Evolutionary conservation across 73 alveolate species (phyloP), one percentile per base, ranked within the genome.

Genomic region (Symbiodinium pilosum): DNA sequence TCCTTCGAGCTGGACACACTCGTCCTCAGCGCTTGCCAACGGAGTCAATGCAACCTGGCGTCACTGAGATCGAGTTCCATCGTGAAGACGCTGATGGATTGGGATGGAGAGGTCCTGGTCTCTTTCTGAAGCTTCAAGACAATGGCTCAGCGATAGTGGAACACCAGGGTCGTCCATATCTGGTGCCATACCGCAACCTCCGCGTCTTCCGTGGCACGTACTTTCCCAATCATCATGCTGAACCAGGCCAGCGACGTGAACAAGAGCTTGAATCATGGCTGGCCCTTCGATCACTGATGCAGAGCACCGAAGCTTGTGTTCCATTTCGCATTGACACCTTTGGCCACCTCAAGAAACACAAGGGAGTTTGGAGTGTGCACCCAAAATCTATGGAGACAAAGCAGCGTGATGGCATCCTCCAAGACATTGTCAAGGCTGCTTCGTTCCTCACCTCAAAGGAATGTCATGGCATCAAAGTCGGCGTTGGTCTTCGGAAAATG

Each of bases 21-120:
- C 59, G 84, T 7, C 93, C 93, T 2, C 93, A 86, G 6, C 93
- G 64, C 3, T 36, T 86, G 4, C 52, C 68, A 16, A 32, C 41
- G 0, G 47, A 32, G 4, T 16, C 38, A 12, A n/a, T 86, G 54
- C 24, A 34, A 28, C 21, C 81, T 3, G 36, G 83, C 56, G 12
- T 42, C 0, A 52, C 93, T 1, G 93, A 86, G 6, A 86, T 88
- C 12, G 95, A 88, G 71, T 64, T 88, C 52, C 81, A 64, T 42
- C 36, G 95, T 0, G 95, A 88, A n/a, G 87, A 41, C 32, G 73
- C 47, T 41, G 51, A 68, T 0, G 95, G 73, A 14, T 52, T 52
- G 0, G 95, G 95, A 0, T 88, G 95, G 95, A 42, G 95, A 0
- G 95, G 95, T 12, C 95, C 87, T 0, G 95, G 87, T 0, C 28